These are phyloP conservation scores for Pleurotus sapidus DNA, from an alignment of 768 basidiomycete species.

Conservation along the genomic window DNA sequence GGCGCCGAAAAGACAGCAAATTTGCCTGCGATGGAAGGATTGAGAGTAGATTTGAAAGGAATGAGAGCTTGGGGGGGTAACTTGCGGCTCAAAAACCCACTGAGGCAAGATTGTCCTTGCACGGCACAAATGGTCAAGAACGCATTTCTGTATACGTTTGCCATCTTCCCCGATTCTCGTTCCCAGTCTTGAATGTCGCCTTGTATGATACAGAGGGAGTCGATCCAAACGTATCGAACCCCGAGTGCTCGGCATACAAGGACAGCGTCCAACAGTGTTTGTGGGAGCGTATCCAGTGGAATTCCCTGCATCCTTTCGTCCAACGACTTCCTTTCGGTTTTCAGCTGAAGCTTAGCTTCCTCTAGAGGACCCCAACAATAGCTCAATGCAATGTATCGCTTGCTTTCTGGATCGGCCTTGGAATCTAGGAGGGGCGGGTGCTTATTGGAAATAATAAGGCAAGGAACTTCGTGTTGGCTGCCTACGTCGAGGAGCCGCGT, in stretches of 20 bases:
- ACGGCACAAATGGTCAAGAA: neutral
- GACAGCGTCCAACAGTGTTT: neutral
- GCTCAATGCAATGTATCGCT: neutral
- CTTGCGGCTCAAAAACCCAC: neutral
- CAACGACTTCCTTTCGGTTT: neutral
- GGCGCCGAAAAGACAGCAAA: neutral
- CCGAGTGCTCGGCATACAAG: neutral
- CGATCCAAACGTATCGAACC: neutral
- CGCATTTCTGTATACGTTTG: neutral
- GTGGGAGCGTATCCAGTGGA: neutral
- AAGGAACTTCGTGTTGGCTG: neutral
- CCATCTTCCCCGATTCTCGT: constrained; percentile 1
- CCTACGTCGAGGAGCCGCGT: neutral
- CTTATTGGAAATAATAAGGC: neutral
- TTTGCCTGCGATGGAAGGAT: neutral
- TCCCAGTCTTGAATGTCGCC: neutral
- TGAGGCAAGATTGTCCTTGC: neutral
- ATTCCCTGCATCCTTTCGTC: neutral
- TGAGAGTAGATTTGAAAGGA: neutral
- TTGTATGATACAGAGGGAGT: neutral
- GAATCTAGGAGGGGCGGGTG: neutral
- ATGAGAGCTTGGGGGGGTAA: neutral
- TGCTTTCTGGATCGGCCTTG: neutral
- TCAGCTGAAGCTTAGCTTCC: neutral
- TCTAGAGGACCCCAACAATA: constrained; percentile 1